phyloP scores from a whole-genome alignment of 441 rosid species.

The Syzygium syzygioides region DNA sequence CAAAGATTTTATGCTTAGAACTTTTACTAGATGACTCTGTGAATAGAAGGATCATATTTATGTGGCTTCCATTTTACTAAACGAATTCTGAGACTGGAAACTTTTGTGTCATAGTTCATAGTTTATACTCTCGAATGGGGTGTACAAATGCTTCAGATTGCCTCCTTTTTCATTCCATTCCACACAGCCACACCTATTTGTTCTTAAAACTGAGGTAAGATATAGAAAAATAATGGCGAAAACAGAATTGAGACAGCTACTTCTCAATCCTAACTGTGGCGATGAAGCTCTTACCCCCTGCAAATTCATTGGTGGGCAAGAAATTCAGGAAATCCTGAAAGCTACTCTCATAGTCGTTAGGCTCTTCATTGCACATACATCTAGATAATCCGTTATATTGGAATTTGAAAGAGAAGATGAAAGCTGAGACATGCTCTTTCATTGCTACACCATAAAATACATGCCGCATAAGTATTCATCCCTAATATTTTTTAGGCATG shows the following conservation, averaged over 20 bases:
- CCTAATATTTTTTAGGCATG: too few relatives aligned
- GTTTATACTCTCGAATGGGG: background rate
- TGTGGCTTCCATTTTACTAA: background rate
- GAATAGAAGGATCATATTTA: background rate
- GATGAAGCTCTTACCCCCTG: background rate
- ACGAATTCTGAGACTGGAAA: background rate
- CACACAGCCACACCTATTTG: background rate
- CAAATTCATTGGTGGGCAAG: background rate
- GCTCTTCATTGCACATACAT: background rate
- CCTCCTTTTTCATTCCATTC: background rate
- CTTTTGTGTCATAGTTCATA: background rate
- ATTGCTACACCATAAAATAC: background rate
- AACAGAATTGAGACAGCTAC: background rate
- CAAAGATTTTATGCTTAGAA: background rate
- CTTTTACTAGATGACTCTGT: background rate
- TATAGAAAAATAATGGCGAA: background rate
- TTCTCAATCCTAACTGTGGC: background rate
- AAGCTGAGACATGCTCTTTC: background rate
- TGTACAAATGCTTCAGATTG: background rate
- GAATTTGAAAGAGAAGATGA: background rate
- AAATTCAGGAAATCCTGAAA: background rate
- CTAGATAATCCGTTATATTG: background rate
- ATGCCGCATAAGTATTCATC: background rate
- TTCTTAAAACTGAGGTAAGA: background rate
- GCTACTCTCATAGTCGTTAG: background rate